Percentiles rank a stretch among this genome's conserved stretches.
Conservation (phyloP, 1,284 basidiomycete genomes). For the Rhodotorula mucilaginosa region DNA sequence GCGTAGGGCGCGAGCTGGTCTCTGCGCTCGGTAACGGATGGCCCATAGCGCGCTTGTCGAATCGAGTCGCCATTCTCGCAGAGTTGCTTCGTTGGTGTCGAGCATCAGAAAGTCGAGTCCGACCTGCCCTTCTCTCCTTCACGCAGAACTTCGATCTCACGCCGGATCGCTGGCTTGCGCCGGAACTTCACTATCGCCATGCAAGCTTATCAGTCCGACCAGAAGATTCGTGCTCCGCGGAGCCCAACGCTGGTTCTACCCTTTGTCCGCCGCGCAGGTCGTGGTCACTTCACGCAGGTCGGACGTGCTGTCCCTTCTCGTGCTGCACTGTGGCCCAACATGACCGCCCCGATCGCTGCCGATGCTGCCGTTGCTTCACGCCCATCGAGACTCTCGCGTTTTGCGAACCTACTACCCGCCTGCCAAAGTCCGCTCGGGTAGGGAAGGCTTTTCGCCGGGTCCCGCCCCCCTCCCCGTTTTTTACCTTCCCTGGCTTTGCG, state of each 20-base stretch:
- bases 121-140: too few species aligned
- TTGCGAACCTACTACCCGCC: too few species aligned
- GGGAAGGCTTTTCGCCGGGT: too few species aligned
- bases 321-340: neutral
- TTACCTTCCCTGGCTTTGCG: too few species aligned
- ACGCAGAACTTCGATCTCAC: too few species aligned
- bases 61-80: neutral
- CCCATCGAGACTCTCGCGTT: too few species aligned
- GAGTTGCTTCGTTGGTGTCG: neutral
- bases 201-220: neutral
- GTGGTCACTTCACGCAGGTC: neutral
- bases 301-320: neutral
- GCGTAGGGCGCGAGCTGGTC: conserved; percentile 17
- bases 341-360: neutral
- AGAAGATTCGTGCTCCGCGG: too few species aligned
- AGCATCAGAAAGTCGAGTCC: neutral
- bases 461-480: too few species aligned
- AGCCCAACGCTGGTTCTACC: neutral
- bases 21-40: conserved; percentile 4
- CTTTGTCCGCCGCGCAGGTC: neutral
- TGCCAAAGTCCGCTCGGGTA: too few species aligned
- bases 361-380: too few species aligned
- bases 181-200: too few species aligned
- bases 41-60: conserved; percentile 14
- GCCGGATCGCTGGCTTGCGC: too few species aligned